These are phyloP conservation scores for Pisolithus microcarpus DNA, from an alignment of 768 basidiomycete species.

Conservation along the genomic window DNA sequence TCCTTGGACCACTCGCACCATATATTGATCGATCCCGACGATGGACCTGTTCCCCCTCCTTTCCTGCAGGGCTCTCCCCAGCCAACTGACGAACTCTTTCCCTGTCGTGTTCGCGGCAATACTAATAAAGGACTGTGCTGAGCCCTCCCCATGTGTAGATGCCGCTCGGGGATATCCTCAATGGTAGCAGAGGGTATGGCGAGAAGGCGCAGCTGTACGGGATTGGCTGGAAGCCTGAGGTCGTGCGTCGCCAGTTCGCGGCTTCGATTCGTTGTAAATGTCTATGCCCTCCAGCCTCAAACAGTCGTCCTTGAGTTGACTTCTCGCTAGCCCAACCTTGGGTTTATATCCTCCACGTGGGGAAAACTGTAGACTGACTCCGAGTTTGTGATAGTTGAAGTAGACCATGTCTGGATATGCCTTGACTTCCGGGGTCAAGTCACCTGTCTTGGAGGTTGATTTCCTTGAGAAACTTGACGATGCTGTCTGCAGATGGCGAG, in stretches of 20 bases:
- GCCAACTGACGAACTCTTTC: conserved; percentile 61
- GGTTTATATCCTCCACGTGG: conserved; percentile 63
- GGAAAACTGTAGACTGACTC: conserved; percentile 73
- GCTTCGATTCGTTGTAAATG: conserved; percentile 60
- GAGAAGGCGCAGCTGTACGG: conserved; percentile 50
- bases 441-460: conserved; percentile 25
- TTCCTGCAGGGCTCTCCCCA: conserved; percentile 90
- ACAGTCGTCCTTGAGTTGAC: conserved; percentile 43
- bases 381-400: conserved; percentile 74
- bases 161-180: conserved; percentile 37
- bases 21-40: conserved; percentile 78
- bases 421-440: conserved; percentile 55
- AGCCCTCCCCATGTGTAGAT: conserved; percentile 12
- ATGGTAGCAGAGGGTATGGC: conserved; percentile 49
- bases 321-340: conserved; percentile 34
- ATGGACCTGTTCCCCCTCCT: conserved; percentile 83
- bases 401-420: conserved; percentile 79
- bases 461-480: conserved; percentile 38
- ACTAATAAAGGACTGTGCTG: conserved; percentile 35
- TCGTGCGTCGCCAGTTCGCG: conserved; percentile 15
- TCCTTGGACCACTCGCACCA: conserved; percentile 89
- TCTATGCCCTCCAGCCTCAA: conserved; percentile 68
- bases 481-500: conserved; percentile 38
- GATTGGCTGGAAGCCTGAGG: conserved; percentile 30
- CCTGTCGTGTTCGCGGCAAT: conserved; percentile 53